phyloP scores from a whole-genome alignment of 257 asterid species.

The Galeopsis tetrahit region DNA sequence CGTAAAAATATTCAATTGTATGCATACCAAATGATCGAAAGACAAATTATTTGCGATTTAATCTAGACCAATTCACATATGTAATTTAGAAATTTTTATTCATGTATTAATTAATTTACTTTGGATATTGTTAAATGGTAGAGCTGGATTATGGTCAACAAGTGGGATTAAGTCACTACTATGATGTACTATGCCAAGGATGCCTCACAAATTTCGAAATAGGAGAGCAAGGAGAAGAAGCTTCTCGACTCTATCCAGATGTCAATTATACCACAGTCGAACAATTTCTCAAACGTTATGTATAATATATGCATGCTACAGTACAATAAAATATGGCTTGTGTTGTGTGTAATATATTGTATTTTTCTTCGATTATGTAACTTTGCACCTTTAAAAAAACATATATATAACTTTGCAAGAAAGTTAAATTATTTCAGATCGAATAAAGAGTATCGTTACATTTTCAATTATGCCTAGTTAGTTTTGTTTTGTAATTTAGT shows the following conservation, averaged over 20 bases:
- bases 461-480: no score
- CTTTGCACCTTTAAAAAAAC: background rate
- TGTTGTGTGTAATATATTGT: background rate
- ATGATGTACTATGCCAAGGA: conserved; percentile 33
- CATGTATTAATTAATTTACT: no score
- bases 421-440: background rate
- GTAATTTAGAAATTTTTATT: no score
- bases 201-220: conserved; percentile 53
- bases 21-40: no score
- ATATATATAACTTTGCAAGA: background rate
- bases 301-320: background rate
- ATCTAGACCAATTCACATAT: no score
- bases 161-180: conserved; percentile 38
- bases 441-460: no score
- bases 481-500: no score
- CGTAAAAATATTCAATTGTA: no score
- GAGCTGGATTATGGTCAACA: conserved; percentile 43
- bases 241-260: conserved; percentile 63
- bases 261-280: conserved; percentile 53
- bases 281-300: conserved; percentile 51
- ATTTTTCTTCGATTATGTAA: background rate
- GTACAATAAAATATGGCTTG: background rate
- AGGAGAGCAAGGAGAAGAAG: conserved; percentile 62
- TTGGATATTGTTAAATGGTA: conserved; percentile 22
- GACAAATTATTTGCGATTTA: no score